These are phyloP conservation scores for Datura wrightii DNA, from an alignment of 257 asterid genomes.

Conservation along the genomic window DNA sequence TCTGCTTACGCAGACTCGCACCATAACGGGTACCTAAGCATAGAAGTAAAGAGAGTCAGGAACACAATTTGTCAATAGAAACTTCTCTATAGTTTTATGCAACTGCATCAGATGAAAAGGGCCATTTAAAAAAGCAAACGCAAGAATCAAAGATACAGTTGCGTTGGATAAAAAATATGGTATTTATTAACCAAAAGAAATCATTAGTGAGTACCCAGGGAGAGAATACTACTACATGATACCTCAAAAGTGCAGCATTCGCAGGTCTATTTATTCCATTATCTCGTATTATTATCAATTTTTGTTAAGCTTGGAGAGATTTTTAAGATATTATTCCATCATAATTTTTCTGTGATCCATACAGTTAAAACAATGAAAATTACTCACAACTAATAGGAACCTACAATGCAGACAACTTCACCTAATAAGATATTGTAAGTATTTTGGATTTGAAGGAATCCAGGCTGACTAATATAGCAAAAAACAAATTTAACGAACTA, in stretches of 20 bases:
- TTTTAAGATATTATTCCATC: background rate
- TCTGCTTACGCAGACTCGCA: slow-evolving; percentile 77
- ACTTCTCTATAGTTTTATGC: background rate
- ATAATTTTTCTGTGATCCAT: background rate
- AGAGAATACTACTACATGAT: background rate
- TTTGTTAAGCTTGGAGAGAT: background rate
- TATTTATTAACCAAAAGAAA: background rate
- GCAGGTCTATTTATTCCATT: background rate
- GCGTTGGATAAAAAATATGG: background rate
- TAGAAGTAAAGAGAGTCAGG: background rate
- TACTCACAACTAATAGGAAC: background rate
- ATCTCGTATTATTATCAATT: background rate
- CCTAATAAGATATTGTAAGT: background rate
- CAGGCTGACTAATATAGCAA: background rate
- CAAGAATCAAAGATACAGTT: background rate
- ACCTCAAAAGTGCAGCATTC: background rate
- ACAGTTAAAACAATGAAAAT: background rate
- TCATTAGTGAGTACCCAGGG: background rate
- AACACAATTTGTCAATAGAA: background rate
- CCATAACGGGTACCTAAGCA: slow-evolving; percentile 68
- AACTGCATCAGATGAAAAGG: background rate
- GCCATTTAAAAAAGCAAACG: background rate
- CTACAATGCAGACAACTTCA: background rate
- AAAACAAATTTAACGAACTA: background rate
- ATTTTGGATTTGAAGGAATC: background rate